A percentile compares a stretch with the other conserved stretches of the same genome.
phyloP scores from a whole-genome alignment of 1,139 yeast species.

The Kluyveromyces marxianus region DNA sequence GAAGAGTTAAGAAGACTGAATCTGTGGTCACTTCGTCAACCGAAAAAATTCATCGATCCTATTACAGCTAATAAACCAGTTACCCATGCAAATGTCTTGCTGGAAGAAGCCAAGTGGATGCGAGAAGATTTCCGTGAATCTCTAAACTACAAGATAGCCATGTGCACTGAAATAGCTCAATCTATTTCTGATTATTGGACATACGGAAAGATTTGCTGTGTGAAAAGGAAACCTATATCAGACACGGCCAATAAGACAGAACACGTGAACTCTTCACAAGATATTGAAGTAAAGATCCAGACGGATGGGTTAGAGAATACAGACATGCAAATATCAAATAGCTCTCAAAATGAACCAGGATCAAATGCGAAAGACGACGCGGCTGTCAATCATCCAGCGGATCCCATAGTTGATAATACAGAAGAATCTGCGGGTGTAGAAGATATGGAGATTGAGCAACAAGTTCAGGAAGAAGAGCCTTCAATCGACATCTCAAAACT shows the following conservation, averaged over 20 bases:
- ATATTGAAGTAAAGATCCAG: slow-evolving; percentile 5
- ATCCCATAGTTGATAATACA: too few relatives aligned
- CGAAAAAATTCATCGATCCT: slow-evolving; percentile 65
- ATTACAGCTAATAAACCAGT: slow-evolving; percentile 33
- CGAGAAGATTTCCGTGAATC: slow-evolving; percentile 71
- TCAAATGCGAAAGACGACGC: neutral
- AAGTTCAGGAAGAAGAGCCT: neutral
- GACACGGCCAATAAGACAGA: slow-evolving; percentile 19
- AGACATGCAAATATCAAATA: slow-evolving; percentile 2
- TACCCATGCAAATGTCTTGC: slow-evolving; percentile 63
- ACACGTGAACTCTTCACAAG: slow-evolving; percentile 3
- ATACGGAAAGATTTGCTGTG: slow-evolving; percentile 62
- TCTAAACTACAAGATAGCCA: slow-evolving; percentile 57
- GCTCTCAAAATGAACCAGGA: slow-evolving; percentile 6
- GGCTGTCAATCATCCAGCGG: neutral
- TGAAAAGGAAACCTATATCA: slow-evolving; percentile 32
- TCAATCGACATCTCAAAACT: slow-evolving; percentile 31
- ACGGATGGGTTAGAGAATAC: slow-evolving; percentile 6
- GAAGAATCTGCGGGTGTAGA: neutral
- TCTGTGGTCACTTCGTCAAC: slow-evolving; percentile 90
- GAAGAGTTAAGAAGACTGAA: slow-evolving; percentile 85
- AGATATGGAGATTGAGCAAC: neutral
- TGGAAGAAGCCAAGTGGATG: slow-evolving; percentile 86
- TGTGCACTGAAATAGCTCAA: slow-evolving; percentile 62
- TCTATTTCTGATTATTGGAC: slow-evolving; percentile 74